Base-by-base conservation (phyloP, 495 filamentous ascomycete species). In the Cercophora samala region DNA sequence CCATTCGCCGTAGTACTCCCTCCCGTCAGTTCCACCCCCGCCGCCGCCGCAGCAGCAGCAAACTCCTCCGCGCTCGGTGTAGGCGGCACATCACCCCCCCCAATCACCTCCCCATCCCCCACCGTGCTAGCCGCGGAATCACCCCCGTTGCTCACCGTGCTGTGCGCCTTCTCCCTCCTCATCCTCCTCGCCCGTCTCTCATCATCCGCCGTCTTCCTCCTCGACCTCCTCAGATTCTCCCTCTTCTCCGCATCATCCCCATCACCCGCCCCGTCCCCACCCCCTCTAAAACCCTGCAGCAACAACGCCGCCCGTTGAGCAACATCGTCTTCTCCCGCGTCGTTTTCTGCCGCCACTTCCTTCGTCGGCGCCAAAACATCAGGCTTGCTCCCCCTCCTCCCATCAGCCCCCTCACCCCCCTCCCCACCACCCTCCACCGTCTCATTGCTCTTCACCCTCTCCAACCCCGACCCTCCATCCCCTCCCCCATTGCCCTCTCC, bases 231-330 rank as follows among this genome's bases (percentile, higher is more conserved):
- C 67, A 87, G 69, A 62, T 82, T 86, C 59, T 85, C 84, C 60
- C 84, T 74, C 66, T 85, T 86, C 66, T 89, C 87, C 21, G 69
- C 70, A 42, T 83, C 79, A 25, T 81, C 83, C 24, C 81, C 87
- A 37, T 84, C 84, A 19, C 84, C 86, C n/a, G 75, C 81, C 26
- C 83, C 84, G 63, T 86, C 87, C 0, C 53, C 60, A 59, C 88
- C 88, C 37, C 83, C 78, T 61, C 91, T 82, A 72, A 97, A 86
- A 52, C 90, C 91, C 69, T 93, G 89, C 58, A 97, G 82, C 77
- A 97, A 83, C 66, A 87, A 87, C 21, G 91, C 92, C 8, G 93
- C 93, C 37, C 92, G 89, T 66, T 91, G 88, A 15, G 91, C 93
- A 42, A 97, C 83, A 68, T 94, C 83, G 68, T 86, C 91, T 77